Conservation (phyloP, 1,139 yeast genomes). For the Blastobotrys illinoisensis region DNA sequence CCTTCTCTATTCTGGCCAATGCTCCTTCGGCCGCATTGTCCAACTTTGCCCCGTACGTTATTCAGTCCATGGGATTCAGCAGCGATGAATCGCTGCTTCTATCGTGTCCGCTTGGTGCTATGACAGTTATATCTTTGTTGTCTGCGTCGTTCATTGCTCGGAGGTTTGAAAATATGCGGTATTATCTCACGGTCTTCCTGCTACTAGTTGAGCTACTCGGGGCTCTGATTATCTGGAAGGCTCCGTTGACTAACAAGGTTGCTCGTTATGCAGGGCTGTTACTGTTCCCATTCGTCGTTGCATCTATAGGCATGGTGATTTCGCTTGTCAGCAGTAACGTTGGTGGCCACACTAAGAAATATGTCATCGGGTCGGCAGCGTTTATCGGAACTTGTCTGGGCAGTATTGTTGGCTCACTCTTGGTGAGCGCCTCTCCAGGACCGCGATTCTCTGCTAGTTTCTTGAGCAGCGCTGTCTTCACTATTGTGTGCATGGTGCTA, state of each 20-base stretch:
- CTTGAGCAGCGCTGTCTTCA: conserved; percentile 43
- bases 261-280: conserved; percentile 13
- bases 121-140: conserved; percentile 10
- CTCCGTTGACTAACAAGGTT: conserved; percentile 8
- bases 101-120: conserved; percentile 35
- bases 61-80: conserved; percentile 31
- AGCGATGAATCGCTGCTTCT: conserved; percentile 37
- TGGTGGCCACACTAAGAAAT: conserved; percentile 66
- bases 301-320: conserved; percentile 25
- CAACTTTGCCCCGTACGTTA: conserved; percentile 19
- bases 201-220: conserved; percentile 11
- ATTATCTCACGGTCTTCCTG: conserved; percentile 5
- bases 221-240: conserved; percentile 13
- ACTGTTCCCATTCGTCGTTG: conserved; percentile 9
- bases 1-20: conserved; percentile 15
- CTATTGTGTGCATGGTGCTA: conserved; percentile 36
- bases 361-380: conserved; percentile 52
- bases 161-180: conserved; percentile 7
- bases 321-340: conserved; percentile 44
- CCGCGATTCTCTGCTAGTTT: conserved; percentile 50
- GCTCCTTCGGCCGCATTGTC: conserved; percentile 22
- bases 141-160: conserved; percentile 8
- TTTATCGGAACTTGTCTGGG: conserved; percentile 62
- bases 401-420: conserved; percentile 62
- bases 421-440: conserved; percentile 48